Base-by-base conservation (phyloP, 352 stramenopile species). In the Globisporangium cederbergense region DNA sequence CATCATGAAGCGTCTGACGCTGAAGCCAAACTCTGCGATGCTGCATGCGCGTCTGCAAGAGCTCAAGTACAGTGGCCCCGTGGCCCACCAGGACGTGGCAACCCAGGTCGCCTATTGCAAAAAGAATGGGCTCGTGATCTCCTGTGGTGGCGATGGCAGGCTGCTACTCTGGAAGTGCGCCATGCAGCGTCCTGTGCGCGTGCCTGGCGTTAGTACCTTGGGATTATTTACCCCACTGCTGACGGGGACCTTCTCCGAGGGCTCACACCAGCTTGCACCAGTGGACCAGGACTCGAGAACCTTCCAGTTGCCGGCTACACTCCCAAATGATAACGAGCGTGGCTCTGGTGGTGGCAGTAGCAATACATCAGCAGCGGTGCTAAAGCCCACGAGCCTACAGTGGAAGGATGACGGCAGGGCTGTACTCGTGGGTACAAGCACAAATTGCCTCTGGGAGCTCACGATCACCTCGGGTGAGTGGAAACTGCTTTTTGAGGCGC, bases 391-490 rank as follows among this genome's bases (percentile, higher is more conserved):
- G 6, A 90, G 79, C 61, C 58, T 91, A 0, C 62, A 73, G 13
- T 87, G 78, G 79, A 83, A 76, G 55, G 76, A 83, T 5, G 81
- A 91, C 49, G 76, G 79, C 7, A 79, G 76, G 22, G 58, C 51
- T 13, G 63, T 88, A 4, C 62, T 88, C 40, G 78, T 89, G 20
- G 72, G 77, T 4, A 75, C 82, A 14, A 89, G 69, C 57, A 77
- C 68, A n/a, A 89, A 83, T 43, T 86, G 74, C 30, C 72, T 91
- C 58, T 91, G 79, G 79, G 83, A 91, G 38, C 75, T 85, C 10
- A 72, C 83, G 42, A 57, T 83, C 49, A 47, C 42, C 0, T 68
- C 64, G 1, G 77, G 78, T 14, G 70, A 80, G 46, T 91, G 83
- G 80, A 65, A 57, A 25, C 46, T 88, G 7, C 46, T 89, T 1